Evolutionary conservation across 139 green algal species (phyloP).

Genomic region (Chlamydomonas schloesseri): DNA sequence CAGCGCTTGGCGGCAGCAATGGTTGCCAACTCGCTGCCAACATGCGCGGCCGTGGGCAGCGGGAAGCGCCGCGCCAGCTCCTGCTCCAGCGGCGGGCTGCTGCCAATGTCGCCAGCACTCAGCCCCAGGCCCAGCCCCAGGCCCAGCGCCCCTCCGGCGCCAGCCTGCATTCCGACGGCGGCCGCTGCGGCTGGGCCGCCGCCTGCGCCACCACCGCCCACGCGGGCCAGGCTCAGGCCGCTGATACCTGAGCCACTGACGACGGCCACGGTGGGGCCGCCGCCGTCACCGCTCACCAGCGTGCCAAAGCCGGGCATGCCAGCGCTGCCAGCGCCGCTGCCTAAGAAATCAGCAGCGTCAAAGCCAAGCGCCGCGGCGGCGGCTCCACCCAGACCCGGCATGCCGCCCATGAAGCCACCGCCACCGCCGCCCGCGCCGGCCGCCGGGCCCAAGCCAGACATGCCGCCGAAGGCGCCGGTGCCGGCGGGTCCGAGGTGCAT

Average conservation of each 20-base stretch:
- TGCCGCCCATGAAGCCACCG: neutral
- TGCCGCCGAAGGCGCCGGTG: too few species aligned
- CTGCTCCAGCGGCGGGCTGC: conserved; percentile 30
- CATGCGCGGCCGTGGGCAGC: neutral
- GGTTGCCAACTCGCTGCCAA: conserved; percentile 11
- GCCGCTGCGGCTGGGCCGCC: neutral
- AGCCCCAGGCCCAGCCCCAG: neutral
- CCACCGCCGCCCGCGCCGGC: too few species aligned
- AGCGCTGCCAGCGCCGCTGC: too few species aligned
- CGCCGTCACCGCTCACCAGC: too few species aligned
- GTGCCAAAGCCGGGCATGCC: too few species aligned
- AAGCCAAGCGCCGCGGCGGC: too few species aligned
- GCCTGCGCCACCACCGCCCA: neutral
- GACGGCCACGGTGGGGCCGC: neutral
- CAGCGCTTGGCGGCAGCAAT: conserved; percentile 36
- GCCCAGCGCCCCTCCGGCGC: neutral
- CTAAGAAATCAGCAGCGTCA: too few species aligned
- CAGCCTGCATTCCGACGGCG: neutral
- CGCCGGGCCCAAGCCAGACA: too few species aligned
- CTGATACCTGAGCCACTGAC: too few species aligned
- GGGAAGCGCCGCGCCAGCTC: conserved; percentile 35
- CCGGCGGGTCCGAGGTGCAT: neutral
- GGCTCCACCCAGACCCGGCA: too few species aligned
- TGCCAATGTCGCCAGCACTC: neutral
- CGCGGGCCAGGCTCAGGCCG: neutral